A percentile compares a stretch with the other conserved stretches of the same genome.
Evolutionary conservation across 148 eudicot genomes (phyloP).

Genomic region (Chenopodium album): DNA sequence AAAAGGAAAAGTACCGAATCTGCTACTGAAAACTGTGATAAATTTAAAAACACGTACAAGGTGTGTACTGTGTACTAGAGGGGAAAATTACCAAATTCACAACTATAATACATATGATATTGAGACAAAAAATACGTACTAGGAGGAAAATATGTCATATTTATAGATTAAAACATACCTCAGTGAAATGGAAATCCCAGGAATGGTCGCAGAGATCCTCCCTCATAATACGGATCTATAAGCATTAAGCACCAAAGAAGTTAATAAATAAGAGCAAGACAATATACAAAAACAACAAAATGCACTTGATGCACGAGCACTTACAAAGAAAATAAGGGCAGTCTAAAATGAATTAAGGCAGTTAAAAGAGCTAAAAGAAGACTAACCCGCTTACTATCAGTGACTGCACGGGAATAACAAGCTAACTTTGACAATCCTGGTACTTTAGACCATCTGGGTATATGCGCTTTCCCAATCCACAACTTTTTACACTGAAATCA

Average conservation of each 20-base stretch:
- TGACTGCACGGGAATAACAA: slow-evolving; percentile 53
- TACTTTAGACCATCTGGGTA: slow-evolving; percentile 58
- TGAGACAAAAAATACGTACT: too few species aligned
- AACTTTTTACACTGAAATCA: slow-evolving; percentile 58
- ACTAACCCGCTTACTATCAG: slow-evolving; percentile 71
- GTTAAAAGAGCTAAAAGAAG: not conserved
- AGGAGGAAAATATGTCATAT: too few species aligned
- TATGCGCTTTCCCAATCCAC: slow-evolving; percentile 83
- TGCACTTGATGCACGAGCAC: not conserved
- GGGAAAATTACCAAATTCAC: too few species aligned
- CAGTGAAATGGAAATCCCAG: slow-evolving; percentile 76
- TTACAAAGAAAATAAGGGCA: not conserved
- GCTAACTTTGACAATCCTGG: slow-evolving; percentile 63
- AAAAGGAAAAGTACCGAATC: not conserved
- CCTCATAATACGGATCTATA: slow-evolving; percentile 61
- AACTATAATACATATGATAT: too few species aligned
- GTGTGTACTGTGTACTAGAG: too few species aligned
- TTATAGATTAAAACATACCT: slow-evolving; percentile 35
- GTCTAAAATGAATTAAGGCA: not conserved
- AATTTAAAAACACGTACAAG: too few species aligned
- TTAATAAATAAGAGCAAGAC: not conserved
- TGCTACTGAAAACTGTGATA: too few species aligned
- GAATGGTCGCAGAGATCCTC: slow-evolving; percentile 80
- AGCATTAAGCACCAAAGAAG: slow-evolving; percentile 3
- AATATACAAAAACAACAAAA: not conserved